Percentiles rank a stretch among this genome's conserved stretches.
These are phyloP conservation scores for Leishmania tarentolae DNA, from an alignment of 208 protist species.

Conservation along the genomic window DNA sequence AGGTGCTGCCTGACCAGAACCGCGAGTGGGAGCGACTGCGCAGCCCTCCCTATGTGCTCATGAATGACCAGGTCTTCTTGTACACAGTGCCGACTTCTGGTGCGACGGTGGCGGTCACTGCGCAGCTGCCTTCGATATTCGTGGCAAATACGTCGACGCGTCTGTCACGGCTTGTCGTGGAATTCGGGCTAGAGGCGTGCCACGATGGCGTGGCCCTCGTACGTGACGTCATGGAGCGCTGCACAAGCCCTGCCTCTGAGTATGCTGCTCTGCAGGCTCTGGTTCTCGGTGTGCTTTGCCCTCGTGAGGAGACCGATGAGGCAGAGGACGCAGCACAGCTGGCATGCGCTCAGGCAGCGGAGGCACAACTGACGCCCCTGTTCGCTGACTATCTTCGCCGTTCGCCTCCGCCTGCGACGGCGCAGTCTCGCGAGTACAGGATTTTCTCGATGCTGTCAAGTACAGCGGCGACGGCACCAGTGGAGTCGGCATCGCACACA, in stretches of 20 bases:
- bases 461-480: slow-evolving; percentile 1
- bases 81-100: slow-evolving; percentile 24
- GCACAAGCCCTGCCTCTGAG: slow-evolving; percentile 63
- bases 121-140: slow-evolving; percentile 20
- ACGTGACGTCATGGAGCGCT: slow-evolving; percentile 66
- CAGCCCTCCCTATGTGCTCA: slow-evolving; percentile 64
- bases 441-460: slow-evolving; percentile 60
- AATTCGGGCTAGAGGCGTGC: slow-evolving; percentile 83
- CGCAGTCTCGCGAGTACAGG: slow-evolving; percentile 26
- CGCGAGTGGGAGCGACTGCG: slow-evolving; percentile 59
- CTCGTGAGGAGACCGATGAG: slow-evolving; percentile 13
- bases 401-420: not conserved
- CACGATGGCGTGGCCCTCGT: slow-evolving; percentile 61
- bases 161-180: slow-evolving; percentile 62
- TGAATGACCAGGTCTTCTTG: slow-evolving; percentile 71
- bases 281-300: slow-evolving; percentile 44
- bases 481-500: not conserved
- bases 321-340: slow-evolving; percentile 21
- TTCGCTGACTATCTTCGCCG: slow-evolving; percentile 14
- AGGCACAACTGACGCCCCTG: slow-evolving; percentile 15
- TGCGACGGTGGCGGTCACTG: not conserved
- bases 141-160: slow-evolving; percentile 33
- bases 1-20: slow-evolving; percentile 56
- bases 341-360: slow-evolving; percentile 8
- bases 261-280: slow-evolving; percentile 64